These are phyloP conservation scores for Penicillium sp. DNA, from an alignment of 2,329 filamentous ascomycete genomes.

Conservation along the genomic window DNA sequence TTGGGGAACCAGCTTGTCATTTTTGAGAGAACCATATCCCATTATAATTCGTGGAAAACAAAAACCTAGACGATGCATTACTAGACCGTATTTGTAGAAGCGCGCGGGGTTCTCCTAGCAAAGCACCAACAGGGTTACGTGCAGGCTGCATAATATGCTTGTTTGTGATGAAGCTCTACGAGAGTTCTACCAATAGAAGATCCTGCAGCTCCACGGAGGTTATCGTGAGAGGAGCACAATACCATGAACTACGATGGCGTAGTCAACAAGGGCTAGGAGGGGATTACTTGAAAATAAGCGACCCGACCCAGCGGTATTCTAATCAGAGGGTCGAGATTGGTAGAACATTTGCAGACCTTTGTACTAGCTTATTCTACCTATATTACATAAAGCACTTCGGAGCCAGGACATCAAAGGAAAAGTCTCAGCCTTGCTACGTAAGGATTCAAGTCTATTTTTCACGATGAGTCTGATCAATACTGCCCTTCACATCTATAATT, in stretches of 20 bases:
- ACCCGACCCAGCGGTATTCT: background rate
- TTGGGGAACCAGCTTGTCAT: too few species aligned
- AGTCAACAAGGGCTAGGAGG: background rate
- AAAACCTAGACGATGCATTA: too few species aligned
- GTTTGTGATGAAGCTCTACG: background rate
- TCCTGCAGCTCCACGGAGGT: background rate
- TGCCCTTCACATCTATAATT: background rate
- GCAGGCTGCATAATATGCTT: background rate
- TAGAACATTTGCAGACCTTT: background rate
- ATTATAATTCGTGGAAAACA: too few species aligned
- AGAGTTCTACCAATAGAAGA: background rate
- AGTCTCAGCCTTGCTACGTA: background rate
- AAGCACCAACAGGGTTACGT: background rate
- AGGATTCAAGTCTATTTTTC: background rate
- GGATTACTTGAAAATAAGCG: background rate
- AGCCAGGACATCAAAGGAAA: background rate
- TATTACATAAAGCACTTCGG: background rate
- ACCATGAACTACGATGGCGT: background rate
- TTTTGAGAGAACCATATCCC: too few species aligned
- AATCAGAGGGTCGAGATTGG: background rate
- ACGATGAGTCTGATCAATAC: background rate
- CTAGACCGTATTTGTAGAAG: too few species aligned
- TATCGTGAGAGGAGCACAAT: background rate
- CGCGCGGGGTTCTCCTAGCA: background rate
- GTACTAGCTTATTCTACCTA: background rate